These are phyloP conservation scores for Trichoderma sp. DNA, from an alignment of 2,329 filamentous ascomycete species.

Conservation along the genomic window DNA sequence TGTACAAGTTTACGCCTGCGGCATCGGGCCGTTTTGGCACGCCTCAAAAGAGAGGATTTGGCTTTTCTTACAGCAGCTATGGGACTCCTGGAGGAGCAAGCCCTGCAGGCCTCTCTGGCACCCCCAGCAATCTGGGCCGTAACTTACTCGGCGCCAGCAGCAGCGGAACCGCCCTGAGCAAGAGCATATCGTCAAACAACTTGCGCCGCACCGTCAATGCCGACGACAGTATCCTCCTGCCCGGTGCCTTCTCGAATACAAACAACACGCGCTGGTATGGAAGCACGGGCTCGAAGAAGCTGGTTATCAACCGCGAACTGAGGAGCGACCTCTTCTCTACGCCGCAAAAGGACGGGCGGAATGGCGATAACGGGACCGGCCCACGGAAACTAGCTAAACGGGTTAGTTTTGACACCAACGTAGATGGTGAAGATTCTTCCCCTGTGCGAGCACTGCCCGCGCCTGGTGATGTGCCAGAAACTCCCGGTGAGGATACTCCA, in stretches of 20 bases:
- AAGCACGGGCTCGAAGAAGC: conserved; percentile 75
- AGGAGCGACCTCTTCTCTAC: conserved; percentile 68
- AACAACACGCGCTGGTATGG: conserved; percentile 61
- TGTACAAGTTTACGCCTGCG: conserved; percentile 81
- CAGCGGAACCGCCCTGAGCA: conserved; percentile 69
- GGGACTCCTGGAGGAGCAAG: conserved; percentile 72
- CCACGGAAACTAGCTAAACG: conserved; percentile 69
- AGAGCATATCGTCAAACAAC: conserved; percentile 86
- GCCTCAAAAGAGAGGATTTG: conserved; percentile 82
- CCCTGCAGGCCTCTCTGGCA: conserved; percentile 61
- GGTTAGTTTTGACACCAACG: conserved; percentile 83
- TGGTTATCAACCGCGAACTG: conserved; percentile 87
- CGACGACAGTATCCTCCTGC: conserved; percentile 81
- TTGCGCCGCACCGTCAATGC: conserved; percentile 76
- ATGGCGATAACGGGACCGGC: conserved; percentile 39
- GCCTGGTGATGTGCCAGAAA: conserved; percentile 31
- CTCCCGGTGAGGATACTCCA: conserved; percentile 39
- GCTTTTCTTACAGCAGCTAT: conserved; percentile 90
- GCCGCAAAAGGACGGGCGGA: conserved; percentile 51
- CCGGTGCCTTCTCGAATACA: conserved; percentile 76
- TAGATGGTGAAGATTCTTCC: conserved; percentile 35
- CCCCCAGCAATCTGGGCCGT: conserved; percentile 63
- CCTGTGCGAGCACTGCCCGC: conserved; percentile 36
- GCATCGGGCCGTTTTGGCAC: conserved; percentile 77
- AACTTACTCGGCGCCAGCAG: conserved; percentile 66